Base-by-base conservation (phyloP, 192 early-diverging fungal species). In the Podila clonocystis region DNA sequence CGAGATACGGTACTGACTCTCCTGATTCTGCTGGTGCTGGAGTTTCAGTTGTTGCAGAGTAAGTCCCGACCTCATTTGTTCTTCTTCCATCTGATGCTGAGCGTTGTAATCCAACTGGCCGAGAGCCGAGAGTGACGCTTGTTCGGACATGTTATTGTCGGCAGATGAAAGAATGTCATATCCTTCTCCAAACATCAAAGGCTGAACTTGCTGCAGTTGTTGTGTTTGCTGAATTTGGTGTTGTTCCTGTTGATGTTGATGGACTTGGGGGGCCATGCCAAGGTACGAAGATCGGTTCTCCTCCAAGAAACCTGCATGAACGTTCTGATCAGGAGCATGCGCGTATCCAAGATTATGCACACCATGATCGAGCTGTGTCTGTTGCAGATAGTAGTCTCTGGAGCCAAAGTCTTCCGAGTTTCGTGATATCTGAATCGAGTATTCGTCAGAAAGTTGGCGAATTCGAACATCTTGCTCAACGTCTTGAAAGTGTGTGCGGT, bases 401-500 rank as follows among this genome's bases (percentile, higher is more conserved):
- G 30, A n/a, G 22, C 62, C 62, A 63, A 29, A n/a, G 33, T 80
- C 77, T 45, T 80, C 77, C 2, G 77, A 80, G 24, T 69, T 73
- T 15, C 77, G 70, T 2, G 77, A 70, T 49, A 80, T 80, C 36
- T 80, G 77, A 55, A 80, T 72, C 41, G 67, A 67, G 28, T 72
- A 73, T 48, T 80, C 77, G 24, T 72, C 77, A 9, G 77, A 80
- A 41, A 72, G 65, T 61, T 80, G 77, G 9, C 67, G 77, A 41
- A 73, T 66, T 17, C 71, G 38, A 48, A 38, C 8, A 50, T 50
- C 48, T 11, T 50, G 62, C 19, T 79, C 70, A 2, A 22, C 29
- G 34, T 73, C 77, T 29, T 72, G 70, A 50, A 79, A 79, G 31
- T 72, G 75, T 5, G 71, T 68, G 8, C 70, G 69, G 45, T 70